phyloP scores from a whole-genome alignment of 345 rosid species.

The Eucalyptus rudis region DNA sequence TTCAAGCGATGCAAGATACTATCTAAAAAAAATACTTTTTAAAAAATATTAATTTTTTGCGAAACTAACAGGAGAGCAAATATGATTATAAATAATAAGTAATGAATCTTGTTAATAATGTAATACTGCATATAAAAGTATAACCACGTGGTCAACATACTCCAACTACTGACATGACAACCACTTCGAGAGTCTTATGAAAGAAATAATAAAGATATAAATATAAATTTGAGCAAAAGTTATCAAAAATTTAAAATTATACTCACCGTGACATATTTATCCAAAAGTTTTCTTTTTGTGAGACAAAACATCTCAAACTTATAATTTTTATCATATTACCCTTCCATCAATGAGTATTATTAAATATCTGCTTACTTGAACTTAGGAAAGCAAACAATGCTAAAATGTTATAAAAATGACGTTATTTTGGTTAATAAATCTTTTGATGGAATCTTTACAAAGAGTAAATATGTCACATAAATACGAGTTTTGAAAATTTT shows the following conservation, averaged over 20 bases:
- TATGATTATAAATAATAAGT: background rate
- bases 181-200: background rate
- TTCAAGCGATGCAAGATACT: background rate
- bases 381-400: background rate
- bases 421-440: too few relatives aligned
- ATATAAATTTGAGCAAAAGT: background rate
- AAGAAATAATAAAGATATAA: background rate
- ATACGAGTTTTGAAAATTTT: too few relatives aligned
- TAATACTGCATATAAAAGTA: background rate
- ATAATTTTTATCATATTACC: background rate
- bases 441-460: fast-evolving
- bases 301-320: background rate
- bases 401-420: fast-evolving
- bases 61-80: background rate
- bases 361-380: too few relatives aligned
- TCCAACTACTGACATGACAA: background rate
- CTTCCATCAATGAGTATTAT: background rate
- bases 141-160: background rate
- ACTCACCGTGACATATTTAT: too few relatives aligned
- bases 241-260: too few relatives aligned
- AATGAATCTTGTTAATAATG: background rate
- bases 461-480: background rate
- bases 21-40: background rate
- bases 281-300: too few relatives aligned
- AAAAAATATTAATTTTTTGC: background rate